Conservation (phyloP, 345 rosid genomes). For the Lepidium sativum region DNA sequence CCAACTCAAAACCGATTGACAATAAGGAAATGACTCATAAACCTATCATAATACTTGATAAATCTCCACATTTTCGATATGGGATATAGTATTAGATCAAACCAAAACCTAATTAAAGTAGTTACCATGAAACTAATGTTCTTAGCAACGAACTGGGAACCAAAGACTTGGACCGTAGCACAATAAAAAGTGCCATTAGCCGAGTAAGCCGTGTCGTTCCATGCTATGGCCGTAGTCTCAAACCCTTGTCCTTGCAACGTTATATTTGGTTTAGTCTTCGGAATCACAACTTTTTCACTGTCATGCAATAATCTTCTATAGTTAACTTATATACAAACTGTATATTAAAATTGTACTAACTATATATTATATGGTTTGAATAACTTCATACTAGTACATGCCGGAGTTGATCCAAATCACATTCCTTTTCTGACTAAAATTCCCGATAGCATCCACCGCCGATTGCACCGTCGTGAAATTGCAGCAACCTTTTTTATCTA, state of each 20-base stretch:
- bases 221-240: slow-evolving; percentile 64
- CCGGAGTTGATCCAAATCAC: slow-evolving; percentile 82
- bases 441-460: slow-evolving; percentile 55
- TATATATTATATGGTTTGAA: not conserved
- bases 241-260: slow-evolving; percentile 93
- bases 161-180: slow-evolving; percentile 76
- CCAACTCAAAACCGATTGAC: no score
- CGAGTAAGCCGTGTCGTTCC: slow-evolving; percentile 83
- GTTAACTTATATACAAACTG: not conserved
- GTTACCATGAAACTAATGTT: slow-evolving; percentile 88
- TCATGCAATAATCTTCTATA: not conserved
- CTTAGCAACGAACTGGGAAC: slow-evolving; percentile 64
- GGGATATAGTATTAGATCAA: no score
- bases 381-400: slow-evolving; percentile 56
- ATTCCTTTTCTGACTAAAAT: slow-evolving; percentile 49
- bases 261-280: slow-evolving; percentile 55
- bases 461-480: slow-evolving; percentile 81
- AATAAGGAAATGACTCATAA: no score
- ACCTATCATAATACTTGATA: no score
- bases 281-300: slow-evolving; percentile 74
- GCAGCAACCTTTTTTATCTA: slow-evolving; percentile 74
- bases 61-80: no score
- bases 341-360: not conserved
- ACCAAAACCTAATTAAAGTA: no score
- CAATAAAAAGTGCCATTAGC: slow-evolving; percentile 69